A percentile compares a stretch with the other conserved stretches of the same genome.
Conservation (phyloP, 2,329 filamentous ascomycete species). For the Penicillium sp. region DNA sequence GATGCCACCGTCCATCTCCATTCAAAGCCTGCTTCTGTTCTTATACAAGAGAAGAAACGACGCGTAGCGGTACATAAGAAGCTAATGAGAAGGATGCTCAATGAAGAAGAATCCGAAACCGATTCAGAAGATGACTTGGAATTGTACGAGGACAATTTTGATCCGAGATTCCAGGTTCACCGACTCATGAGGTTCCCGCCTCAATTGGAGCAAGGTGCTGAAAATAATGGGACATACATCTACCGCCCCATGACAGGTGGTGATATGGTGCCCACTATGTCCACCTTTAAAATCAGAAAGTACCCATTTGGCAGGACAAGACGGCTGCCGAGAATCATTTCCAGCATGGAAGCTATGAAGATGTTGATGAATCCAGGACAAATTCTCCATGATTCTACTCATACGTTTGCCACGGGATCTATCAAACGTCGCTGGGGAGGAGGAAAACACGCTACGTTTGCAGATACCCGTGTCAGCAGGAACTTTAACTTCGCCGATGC, state of each 20-base stretch:
- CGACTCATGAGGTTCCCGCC: slow-evolving; percentile 29
- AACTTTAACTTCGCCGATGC: slow-evolving; percentile 13
- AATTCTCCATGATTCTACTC: slow-evolving; percentile 39
- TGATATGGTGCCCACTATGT: not conserved
- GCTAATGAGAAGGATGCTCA: slow-evolving; percentile 20
- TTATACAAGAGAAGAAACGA: slow-evolving; percentile 29
- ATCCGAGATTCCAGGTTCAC: slow-evolving; percentile 1
- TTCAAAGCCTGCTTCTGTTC: slow-evolving; percentile 34
- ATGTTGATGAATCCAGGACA: slow-evolving; percentile 43
- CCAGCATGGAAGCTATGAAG: slow-evolving; percentile 28
- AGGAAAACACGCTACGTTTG: not conserved
- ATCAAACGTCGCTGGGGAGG: not conserved
- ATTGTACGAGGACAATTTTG: not conserved
- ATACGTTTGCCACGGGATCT: slow-evolving; percentile 46
- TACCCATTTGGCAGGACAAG: not conserved
- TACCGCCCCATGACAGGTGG: slow-evolving; percentile 1
- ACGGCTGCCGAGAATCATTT: slow-evolving; percentile 1
- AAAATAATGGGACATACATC: slow-evolving; percentile 16
- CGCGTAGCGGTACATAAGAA: slow-evolving; percentile 24
- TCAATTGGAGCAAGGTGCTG: not conserved
- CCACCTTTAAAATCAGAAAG: not conserved
- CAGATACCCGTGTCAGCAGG: not conserved
- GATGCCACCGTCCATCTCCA: slow-evolving; percentile 38
- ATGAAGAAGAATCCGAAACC: not conserved
- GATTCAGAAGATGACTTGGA: not conserved